These are phyloP conservation scores for Xylariaceae sp. DNA, from an alignment of 2,329 filamentous ascomycete genomes.

Conservation along the genomic window DNA sequence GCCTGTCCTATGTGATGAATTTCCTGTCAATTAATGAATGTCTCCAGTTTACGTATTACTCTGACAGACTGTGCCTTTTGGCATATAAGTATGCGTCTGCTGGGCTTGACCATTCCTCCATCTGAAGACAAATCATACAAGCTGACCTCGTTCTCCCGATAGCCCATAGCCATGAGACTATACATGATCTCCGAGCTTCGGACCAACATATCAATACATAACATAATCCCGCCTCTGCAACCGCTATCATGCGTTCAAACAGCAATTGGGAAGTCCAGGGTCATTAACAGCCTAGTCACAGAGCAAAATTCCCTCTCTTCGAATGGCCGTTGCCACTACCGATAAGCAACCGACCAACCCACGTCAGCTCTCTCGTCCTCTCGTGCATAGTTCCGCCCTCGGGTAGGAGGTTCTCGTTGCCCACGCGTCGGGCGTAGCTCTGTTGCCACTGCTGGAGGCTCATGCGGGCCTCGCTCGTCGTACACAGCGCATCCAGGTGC, in stretches of 20 bases:
- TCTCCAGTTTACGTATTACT: no score
- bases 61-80: no score
- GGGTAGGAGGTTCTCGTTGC: constrained; percentile 51
- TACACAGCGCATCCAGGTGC: constrained; percentile 55
- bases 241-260: no score
- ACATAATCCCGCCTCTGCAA: background rate
- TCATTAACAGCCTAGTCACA: background rate
- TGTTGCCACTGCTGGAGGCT: constrained; percentile 59
- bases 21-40: no score
- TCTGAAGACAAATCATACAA: no score
- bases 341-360: constrained; percentile 40
- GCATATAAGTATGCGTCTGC: no score
- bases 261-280: no score
- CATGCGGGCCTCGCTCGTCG: constrained; percentile 54
- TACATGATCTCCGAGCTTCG: background rate
- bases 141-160: background rate
- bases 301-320: constrained; percentile 21
- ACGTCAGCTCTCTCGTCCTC: constrained; percentile 30
- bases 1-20: no score
- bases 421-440: constrained; percentile 51
- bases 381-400: constrained; percentile 38
- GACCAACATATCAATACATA: background rate
- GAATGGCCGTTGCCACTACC: constrained; percentile 13
- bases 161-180: background rate
- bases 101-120: no score